Percentiles rank a stretch among this genome's conserved stretches.
Conservation (phyloP, 1,284 basidiomycete species). For the Anthracocystis panici-leucophaei region DNA sequence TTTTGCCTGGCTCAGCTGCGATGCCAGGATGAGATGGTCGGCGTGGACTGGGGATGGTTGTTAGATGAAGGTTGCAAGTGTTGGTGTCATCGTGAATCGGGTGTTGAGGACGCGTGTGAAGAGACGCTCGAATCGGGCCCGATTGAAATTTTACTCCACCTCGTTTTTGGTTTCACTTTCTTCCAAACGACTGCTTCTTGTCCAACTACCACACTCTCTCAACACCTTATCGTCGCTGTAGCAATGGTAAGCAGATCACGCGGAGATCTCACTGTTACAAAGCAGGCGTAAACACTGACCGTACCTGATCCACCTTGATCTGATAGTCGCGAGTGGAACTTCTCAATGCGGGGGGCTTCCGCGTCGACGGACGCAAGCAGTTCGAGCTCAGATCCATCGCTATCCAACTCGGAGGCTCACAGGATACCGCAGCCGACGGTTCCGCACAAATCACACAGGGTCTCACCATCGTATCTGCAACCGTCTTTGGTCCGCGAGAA, state of each 20-base stretch:
- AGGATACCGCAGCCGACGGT: slow-evolving; percentile 78
- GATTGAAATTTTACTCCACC: slow-evolving; percentile 39
- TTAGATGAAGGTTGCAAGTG: slow-evolving; percentile 9
- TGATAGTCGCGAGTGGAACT: slow-evolving; percentile 81
- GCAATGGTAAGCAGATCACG: slow-evolving; percentile 22
- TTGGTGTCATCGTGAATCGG: slow-evolving; percentile 8
- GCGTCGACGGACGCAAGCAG: slow-evolving; percentile 89
- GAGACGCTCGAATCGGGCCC: slow-evolving; percentile 16
- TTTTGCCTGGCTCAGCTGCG: neutral
- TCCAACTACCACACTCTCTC: neutral
- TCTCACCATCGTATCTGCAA: slow-evolving; percentile 85
- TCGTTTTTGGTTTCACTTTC: neutral
- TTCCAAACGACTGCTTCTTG: neutral
- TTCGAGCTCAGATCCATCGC: slow-evolving; percentile 87
- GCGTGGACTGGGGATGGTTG: neutral
- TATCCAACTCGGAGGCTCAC: slow-evolving; percentile 75
- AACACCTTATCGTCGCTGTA: neutral
- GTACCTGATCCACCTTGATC: neutral
- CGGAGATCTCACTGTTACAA: no score
- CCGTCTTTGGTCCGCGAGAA: slow-evolving; percentile 91
- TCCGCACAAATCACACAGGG: slow-evolving; percentile 87
- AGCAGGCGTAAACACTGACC: neutral
- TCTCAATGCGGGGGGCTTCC: slow-evolving; percentile 82
- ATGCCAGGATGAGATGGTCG: neutral
- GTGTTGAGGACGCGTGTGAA: slow-evolving; percentile 18